Percentiles rank a stretch among this genome's conserved stretches.
Evolutionary conservation across 768 basidiomycete genomes (phyloP).

Genomic region (Phylloporus rhodoxanthus): DNA sequence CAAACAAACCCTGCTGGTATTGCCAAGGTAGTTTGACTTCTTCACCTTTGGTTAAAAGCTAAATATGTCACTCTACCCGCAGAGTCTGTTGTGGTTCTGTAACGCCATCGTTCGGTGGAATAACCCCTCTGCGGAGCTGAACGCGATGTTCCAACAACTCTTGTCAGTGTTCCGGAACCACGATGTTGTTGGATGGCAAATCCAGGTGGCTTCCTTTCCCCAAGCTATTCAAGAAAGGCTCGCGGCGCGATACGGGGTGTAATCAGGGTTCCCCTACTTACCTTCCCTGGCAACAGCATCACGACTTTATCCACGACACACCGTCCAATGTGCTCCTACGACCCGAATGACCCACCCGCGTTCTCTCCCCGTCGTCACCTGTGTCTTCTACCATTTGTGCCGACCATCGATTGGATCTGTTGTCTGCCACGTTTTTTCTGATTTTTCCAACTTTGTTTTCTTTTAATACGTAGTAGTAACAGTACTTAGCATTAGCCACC

Average conservation of each 20-base stretch:
- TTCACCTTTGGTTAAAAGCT: not conserved
- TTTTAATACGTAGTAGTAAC: slow-evolving; percentile 20
- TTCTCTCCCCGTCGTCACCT: slow-evolving; percentile 18
- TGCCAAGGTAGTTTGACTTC: slow-evolving; percentile 56
- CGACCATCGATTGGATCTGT: slow-evolving; percentile 22
- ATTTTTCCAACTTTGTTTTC: not conserved
- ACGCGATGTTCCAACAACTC: slow-evolving; percentile 89
- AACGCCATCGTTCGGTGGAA: slow-evolving; percentile 97
- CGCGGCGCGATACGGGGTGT: slow-evolving; percentile 82
- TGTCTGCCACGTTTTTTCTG: slow-evolving; percentile 3
- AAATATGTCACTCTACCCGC: slow-evolving; percentile 3
- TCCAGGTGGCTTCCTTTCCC: slow-evolving; percentile 78
- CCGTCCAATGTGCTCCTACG: slow-evolving; percentile 11
- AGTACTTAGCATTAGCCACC: slow-evolving; percentile 16
- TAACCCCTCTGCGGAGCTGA: slow-evolving; percentile 84
- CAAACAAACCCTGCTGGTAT: slow-evolving; percentile 93
- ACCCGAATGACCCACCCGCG: slow-evolving; percentile 8
- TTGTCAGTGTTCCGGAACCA: slow-evolving; percentile 87
- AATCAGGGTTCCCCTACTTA: slow-evolving; percentile 10
- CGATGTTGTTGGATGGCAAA: slow-evolving; percentile 78
- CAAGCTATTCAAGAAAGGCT: slow-evolving; percentile 85
- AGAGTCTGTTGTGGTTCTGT: slow-evolving; percentile 97
- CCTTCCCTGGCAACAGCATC: not conserved
- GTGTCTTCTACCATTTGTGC: slow-evolving; percentile 25
- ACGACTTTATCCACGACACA: slow-evolving; percentile 14